These are phyloP conservation scores for Neurospora tetrasperma DNA, from an alignment of 495 filamentous ascomycete species.

Conservation along the genomic window DNA sequence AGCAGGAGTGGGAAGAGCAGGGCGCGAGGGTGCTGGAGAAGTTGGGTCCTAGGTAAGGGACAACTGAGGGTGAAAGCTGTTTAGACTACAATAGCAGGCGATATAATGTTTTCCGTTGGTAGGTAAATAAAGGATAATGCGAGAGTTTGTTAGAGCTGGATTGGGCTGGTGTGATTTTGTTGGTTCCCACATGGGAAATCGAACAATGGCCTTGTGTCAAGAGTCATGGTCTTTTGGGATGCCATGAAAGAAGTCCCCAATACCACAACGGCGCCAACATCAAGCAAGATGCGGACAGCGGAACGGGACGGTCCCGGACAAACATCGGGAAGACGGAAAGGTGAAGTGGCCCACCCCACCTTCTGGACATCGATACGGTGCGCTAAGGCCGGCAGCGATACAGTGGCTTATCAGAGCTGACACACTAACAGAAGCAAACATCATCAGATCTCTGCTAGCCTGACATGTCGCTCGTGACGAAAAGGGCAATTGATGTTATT, in stretches of 20 bases:
- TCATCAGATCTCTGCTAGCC: background rate
- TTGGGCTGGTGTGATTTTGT: background rate
- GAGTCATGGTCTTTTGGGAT: background rate
- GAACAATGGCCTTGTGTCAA: background rate
- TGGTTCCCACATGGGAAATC: background rate
- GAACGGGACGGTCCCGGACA: background rate
- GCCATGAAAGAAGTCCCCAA: background rate
- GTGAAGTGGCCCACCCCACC: background rate
- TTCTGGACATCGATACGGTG: background rate
- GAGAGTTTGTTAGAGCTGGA: background rate
- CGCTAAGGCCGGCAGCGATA: background rate
- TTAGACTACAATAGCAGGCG: background rate
- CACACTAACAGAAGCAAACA: background rate
- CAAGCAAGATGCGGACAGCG: background rate
- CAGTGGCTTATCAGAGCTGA: background rate
- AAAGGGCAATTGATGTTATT: background rate
- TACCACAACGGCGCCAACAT: background rate
- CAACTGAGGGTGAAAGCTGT: background rate
- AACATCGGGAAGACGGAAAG: background rate
- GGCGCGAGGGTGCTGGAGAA: conserved; percentile 80
- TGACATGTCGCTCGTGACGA: background rate
- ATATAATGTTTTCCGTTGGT: conserved; percentile 1
- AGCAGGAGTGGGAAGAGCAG: conserved; percentile 93
- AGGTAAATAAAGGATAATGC: background rate
- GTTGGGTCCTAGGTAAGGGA: conserved; percentile 62